Evolutionary conservation across 2,329 filamentous ascomycete species (phyloP), one percentile per base, ranked within the genome.

Genomic region (Daldinia sp.): DNA sequence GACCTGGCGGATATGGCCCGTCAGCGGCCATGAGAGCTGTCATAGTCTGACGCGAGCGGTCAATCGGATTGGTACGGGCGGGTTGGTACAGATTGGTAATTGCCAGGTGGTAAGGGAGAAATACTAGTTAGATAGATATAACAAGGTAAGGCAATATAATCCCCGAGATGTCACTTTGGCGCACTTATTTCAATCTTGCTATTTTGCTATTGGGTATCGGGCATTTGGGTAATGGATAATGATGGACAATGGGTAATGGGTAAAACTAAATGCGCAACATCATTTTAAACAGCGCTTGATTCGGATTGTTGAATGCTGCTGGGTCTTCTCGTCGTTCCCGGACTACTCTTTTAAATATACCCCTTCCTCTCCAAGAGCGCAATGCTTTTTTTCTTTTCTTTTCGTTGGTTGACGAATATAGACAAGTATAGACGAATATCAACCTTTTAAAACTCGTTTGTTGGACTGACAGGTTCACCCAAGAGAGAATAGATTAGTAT

Each of bases 301-400:
- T 73, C 61, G 61, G 72, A 68, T 50, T 72, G 70, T 50, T 23
- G 20, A 67, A 65, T 65, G 42, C 62, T 55, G 64, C 48, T 60
- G 20, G 20, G 73, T 65, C 42, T 51, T 7, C 15, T 63, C 57
- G 26, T 59, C 70, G 63, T 23, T 18, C 68, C 76, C 33, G 74
- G 74, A 20, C 80, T 77, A 60, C 77, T 75, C 15, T 80, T 76
- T 54, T 76, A 79, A 30, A 54, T 15, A 54, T 39, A 20, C 75
- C 18, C 76, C 75, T 70, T 82, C 79, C 69, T 83, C 79, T 50
- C 33, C 6, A 78, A 74, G 46, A 82, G 75, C n/a, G 79, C 78
- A 50, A 79, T 76, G 7, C 75, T 23, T 23, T 23, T 23, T 23
- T 23, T 23, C 20, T 23, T 23, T 23, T 23, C 20, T 23, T 23